Conservation (phyloP, 352 stramenopile genomes). For the Globisporangium paddicum region DNA sequence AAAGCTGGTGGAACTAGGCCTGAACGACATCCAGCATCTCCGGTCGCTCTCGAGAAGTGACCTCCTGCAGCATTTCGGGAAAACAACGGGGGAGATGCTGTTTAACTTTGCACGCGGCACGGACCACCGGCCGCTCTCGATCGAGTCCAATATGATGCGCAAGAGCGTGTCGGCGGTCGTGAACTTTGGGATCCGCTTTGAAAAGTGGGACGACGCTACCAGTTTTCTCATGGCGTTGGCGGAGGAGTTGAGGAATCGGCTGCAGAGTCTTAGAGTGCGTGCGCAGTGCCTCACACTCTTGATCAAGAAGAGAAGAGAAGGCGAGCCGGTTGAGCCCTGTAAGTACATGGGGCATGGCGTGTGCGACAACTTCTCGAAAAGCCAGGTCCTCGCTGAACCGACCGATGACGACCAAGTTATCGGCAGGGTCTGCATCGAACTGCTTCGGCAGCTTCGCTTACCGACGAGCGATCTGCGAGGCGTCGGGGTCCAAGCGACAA, state of each 20-base stretch:
- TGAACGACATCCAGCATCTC: constrained; percentile 65
- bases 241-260: constrained; percentile 60
- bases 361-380: constrained; percentile 87
- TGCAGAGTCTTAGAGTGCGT: constrained; percentile 54
- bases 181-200: constrained; percentile 91
- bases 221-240: constrained; percentile 79
- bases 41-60: constrained; percentile 40
- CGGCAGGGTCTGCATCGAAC: constrained; percentile 38
- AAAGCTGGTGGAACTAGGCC: constrained; percentile 65
- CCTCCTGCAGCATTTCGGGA: constrained; percentile 60
- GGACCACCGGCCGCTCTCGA: constrained; percentile 61
- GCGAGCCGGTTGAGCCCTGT: constrained; percentile 56
- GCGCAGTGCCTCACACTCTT: constrained; percentile 73
- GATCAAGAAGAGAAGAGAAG: constrained; percentile 77
- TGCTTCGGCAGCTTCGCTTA: constrained; percentile 61
- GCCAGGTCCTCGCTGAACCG: constrained; percentile 42
- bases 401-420: constrained; percentile 59
- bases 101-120: constrained; percentile 73
- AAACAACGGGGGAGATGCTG: constrained; percentile 64
- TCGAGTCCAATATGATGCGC: constrained; percentile 64
- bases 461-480: constrained; percentile 59
- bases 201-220: constrained; percentile 65
- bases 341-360: constrained; percentile 88
- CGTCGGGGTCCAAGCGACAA: constrained; percentile 74
- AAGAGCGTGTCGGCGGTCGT: constrained; percentile 92